Evolutionary conservation across 306 rosid species (phyloP), one percentile per base, ranked within the genome.

Genomic region (Prunus dulcis): DNA sequence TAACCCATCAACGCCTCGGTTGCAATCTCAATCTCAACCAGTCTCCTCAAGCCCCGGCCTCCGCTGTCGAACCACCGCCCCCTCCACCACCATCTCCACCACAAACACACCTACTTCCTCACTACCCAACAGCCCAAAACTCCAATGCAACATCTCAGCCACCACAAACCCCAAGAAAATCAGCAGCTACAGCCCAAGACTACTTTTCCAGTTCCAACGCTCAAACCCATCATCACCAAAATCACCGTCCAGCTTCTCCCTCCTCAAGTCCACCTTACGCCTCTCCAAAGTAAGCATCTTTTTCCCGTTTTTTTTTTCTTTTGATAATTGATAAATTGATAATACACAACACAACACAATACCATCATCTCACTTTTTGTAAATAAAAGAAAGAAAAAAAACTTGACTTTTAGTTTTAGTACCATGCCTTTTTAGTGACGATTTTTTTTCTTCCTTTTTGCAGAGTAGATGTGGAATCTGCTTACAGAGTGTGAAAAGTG

Each of bases 391-490:
- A 2, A 10, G 10, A 20, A 56, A 56, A 60, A 25, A 5, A 61
- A 25, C 13, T 25, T 45, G 17, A 7, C 22, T 10, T 25, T 45
- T 46, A 49, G 53, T 38, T 25, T 25, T 56, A 19, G n/a, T 76
- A 12, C 61, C 14, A 12, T 17, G 56, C 19, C 64, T 46, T 30
- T 15, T 19, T 57, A 56, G 56, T 71, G 61, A 55, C 83, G 50
- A 18, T 12, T 18, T 2, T 41, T 49, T 43, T 56, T 67, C 3
- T 12, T 6, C 18, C 20, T 67, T 3, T 76, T 63, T 72, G 82
- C 93, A 96, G 99, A 92, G 78, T 87, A 84, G 96, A 76, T 96
- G 99, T 71, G 98, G 98, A 84, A 88, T 91, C 77, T 96, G 99
- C 81, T 75, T 82, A 68, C 93, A 87, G 61, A 86, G 86, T 72